These are phyloP conservation scores for Aspergillus transmontanensis DNA, from an alignment of 2,329 filamentous ascomycete genomes.

Conservation along the genomic window DNA sequence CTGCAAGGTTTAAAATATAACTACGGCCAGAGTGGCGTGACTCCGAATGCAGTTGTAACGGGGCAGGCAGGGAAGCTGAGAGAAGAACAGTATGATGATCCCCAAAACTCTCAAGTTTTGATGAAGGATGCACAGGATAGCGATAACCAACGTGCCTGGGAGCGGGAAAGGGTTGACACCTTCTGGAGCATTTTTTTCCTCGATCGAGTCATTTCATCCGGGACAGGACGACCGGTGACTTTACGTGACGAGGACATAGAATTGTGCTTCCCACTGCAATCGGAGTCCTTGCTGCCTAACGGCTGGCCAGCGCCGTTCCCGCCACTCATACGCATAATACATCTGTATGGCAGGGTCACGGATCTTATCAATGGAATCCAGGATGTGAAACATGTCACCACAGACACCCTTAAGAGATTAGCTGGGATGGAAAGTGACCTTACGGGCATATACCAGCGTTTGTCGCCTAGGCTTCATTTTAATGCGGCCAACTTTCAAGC, in stretches of 20 bases:
- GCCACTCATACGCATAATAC: conserved; percentile 78
- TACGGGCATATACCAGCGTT: conserved; percentile 71
- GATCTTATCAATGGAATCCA: conserved; percentile 83
- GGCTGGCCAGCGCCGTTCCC: conserved; percentile 79
- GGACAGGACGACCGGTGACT: conserved; percentile 81
- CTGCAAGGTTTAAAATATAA: conserved; percentile 69
- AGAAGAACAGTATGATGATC: conserved; percentile 47
- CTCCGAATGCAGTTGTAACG: conserved; percentile 57
- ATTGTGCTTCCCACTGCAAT: conserved; percentile 65
- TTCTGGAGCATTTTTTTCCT: conserved; percentile 91
- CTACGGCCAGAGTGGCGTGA: conserved; percentile 57
- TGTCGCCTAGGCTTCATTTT: conserved; percentile 76
- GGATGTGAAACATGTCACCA: conserved; percentile 71
- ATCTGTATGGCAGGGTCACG: conserved; percentile 81
- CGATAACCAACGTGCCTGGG: conserved; percentile 65
- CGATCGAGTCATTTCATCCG: conserved; percentile 83
- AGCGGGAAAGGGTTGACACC: conserved; percentile 81
- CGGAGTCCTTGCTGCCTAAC: conserved; percentile 56
- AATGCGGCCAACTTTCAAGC: conserved; percentile 84
- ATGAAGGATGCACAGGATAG: conserved; percentile 42
- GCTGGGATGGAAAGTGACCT: conserved; percentile 79
- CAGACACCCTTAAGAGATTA: conserved; percentile 71
- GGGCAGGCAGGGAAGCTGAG: conserved; percentile 45
- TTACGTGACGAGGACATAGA: conserved; percentile 84
- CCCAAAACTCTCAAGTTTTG: conserved; percentile 36